Percentiles rank a stretch among this genome's conserved stretches.
phyloP scores from a whole-genome alignment of 129 eudicot species.

The Smallanthus sonchifolius region DNA sequence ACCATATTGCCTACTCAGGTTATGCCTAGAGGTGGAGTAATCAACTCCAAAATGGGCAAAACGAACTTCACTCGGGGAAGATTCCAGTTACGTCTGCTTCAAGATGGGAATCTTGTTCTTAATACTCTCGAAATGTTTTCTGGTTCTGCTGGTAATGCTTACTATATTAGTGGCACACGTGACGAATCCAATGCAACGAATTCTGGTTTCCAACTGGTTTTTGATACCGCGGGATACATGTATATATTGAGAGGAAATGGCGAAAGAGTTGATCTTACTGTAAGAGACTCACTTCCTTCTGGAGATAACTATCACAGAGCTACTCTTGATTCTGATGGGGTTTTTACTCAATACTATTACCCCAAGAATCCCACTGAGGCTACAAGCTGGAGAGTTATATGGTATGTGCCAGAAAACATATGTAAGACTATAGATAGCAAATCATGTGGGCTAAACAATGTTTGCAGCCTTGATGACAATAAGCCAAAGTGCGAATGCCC shows the following conservation, averaged over 20 bases:
- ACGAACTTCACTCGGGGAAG: constrained; percentile 36
- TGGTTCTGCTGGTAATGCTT: neutral
- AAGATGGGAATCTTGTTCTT: constrained; percentile 47
- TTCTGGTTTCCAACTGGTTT: constrained; percentile 26
- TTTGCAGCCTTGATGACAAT: constrained; percentile 38
- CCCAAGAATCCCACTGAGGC: constrained; percentile 17
- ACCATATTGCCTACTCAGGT: constrained; percentile 50
- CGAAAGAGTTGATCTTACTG: neutral
- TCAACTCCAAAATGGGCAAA: constrained; percentile 23
- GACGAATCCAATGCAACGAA: neutral
- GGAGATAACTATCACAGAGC: constrained; percentile 37
- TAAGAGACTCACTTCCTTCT: neutral
- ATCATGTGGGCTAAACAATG: constrained; percentile 61
- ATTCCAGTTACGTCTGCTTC: constrained; percentile 26
- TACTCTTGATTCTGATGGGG: constrained; percentile 50
- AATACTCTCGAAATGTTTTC: neutral
- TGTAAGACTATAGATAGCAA: constrained; percentile 30
- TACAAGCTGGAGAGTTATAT: constrained; percentile 7
- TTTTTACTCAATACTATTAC: constrained; percentile 38
- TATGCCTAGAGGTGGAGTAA: neutral
- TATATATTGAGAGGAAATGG: constrained; percentile 31
- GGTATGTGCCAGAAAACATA: constrained; percentile 38
- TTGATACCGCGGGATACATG: constrained; percentile 32
- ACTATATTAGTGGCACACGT: constrained; percentile 15
- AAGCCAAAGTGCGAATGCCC: constrained; percentile 62